Evolutionary conservation across 208 protist genomes (phyloP).

Genomic region (Trypanosoma cruzi): DNA sequence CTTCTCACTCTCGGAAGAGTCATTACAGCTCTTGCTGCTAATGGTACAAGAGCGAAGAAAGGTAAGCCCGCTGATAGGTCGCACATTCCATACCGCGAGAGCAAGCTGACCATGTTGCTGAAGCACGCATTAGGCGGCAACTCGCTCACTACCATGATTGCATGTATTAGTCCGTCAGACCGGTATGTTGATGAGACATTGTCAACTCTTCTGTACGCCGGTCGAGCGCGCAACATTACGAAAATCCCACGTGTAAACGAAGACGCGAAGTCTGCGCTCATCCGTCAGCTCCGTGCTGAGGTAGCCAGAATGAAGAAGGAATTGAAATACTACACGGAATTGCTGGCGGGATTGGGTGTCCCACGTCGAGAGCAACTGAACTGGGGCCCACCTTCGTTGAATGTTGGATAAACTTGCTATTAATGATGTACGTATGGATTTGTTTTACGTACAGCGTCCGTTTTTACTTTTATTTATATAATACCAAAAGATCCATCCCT

Average conservation of each 20-base stretch:
- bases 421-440: too few species aligned
- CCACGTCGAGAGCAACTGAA: too few species aligned
- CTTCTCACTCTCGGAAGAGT: slow-evolving; percentile 92
- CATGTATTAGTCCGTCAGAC: slow-evolving; percentile 87
- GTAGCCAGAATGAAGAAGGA: slow-evolving; percentile 79
- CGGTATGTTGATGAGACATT: slow-evolving; percentile 85
- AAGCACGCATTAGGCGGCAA: slow-evolving; percentile 85
- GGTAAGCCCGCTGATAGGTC: background rate
- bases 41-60: slow-evolving; percentile 12
- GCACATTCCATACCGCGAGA: slow-evolving; percentile 93
- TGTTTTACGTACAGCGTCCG: too few species aligned
- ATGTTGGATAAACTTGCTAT: too few species aligned
- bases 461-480: too few species aligned
- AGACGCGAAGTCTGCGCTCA: slow-evolving; percentile 66
- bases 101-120: slow-evolving; percentile 90
- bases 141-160: slow-evolving; percentile 86
- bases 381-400: too few species aligned
- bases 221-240: slow-evolving; percentile 85
- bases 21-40: slow-evolving; percentile 76
- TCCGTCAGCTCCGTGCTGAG: slow-evolving; percentile 73
- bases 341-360: too few species aligned
- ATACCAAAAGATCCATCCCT: too few species aligned
- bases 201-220: slow-evolving; percentile 92
- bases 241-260: slow-evolving; percentile 88
- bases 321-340: slow-evolving; percentile 77